Conservation (phyloP, 2,329 filamentous ascomycete genomes). For the Dothistroma septosporum region DNA sequence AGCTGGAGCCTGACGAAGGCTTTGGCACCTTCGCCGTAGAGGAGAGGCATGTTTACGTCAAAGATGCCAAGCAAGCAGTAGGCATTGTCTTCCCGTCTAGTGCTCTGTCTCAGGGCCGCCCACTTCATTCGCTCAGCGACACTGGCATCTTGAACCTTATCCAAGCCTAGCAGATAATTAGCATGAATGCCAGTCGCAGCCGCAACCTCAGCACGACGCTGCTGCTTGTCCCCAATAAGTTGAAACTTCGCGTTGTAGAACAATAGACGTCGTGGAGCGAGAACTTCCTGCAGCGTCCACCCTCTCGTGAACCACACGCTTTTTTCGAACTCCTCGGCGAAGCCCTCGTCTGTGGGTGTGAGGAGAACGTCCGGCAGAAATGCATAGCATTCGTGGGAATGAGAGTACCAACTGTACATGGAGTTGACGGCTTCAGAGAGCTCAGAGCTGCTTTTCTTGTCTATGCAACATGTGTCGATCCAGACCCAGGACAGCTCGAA, state of each 20-base stretch:
- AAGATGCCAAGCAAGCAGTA: constrained; percentile 32
- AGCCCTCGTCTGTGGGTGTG: background rate
- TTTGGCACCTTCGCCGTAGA: constrained; percentile 33
- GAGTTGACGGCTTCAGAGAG: constrained; percentile 21
- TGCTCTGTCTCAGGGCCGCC: constrained; percentile 19
- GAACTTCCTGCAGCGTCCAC: constrained; percentile 4
- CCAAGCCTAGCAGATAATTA: constrained; percentile 6
- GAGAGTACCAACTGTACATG: constrained; percentile 21
- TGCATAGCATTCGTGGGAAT: constrained; percentile 7
- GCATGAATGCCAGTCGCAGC: constrained; percentile 12
- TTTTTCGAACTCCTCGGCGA: background rate
- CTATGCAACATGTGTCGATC: constrained; percentile 25
- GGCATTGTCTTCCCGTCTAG: constrained; percentile 28
- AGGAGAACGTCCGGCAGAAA: constrained; percentile 11
- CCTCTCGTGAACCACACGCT: constrained; percentile 7
- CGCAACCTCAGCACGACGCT: background rate
- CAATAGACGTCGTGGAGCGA: background rate
- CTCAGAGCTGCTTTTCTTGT: constrained; percentile 20
- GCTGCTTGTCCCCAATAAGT: constrained; percentile 4
- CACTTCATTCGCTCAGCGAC: constrained; percentile 22
- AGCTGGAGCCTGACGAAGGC: constrained; percentile 16
- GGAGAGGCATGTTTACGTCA: constrained; percentile 29
- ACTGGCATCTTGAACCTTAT: constrained; percentile 6
- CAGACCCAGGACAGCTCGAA: constrained; percentile 10
- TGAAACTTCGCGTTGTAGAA: constrained; percentile 5